phyloP scores from a whole-genome alignment of 2,329 filamentous ascomycete genomes.

The Metarhizium rileyi region DNA sequence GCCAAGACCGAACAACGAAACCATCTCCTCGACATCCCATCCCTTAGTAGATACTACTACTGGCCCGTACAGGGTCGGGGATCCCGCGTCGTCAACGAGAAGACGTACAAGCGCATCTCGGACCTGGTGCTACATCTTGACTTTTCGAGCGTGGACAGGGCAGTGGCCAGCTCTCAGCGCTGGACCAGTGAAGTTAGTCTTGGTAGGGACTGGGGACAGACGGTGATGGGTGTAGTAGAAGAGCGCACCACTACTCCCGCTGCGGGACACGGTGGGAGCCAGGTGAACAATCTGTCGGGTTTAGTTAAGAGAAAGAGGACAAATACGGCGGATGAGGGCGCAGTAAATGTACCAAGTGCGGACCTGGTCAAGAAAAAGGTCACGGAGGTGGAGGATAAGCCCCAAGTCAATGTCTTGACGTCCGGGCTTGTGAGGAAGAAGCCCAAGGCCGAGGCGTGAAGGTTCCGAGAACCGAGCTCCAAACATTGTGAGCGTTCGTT shows the following conservation, averaged over 20 bases:
- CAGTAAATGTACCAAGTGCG: slow-evolving; percentile 36
- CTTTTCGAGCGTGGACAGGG: slow-evolving; percentile 57
- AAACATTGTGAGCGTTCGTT: background rate
- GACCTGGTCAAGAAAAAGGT: slow-evolving; percentile 45
- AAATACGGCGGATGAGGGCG: slow-evolving; percentile 13
- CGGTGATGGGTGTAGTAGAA: slow-evolving; percentile 35
- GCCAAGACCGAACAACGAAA: slow-evolving; percentile 50
- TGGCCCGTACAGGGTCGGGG: slow-evolving; percentile 57
- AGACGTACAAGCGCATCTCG: slow-evolving; percentile 55
- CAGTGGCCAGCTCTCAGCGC: slow-evolving; percentile 53
- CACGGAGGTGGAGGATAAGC: slow-evolving; percentile 25
- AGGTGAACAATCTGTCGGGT: slow-evolving; percentile 38
- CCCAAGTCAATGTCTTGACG: slow-evolving; percentile 36
- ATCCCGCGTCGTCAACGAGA: slow-evolving; percentile 51
- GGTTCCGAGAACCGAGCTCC: too few species aligned
- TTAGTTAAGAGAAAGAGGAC: slow-evolving; percentile 39
- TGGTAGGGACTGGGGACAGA: slow-evolving; percentile 41
- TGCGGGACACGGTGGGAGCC: slow-evolving; percentile 8
- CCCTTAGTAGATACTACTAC: slow-evolving; percentile 50
- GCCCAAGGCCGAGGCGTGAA: slow-evolving; percentile 29
- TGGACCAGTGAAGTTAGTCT: slow-evolving; percentile 61
- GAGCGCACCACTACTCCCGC: slow-evolving; percentile 12
- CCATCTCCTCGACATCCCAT: slow-evolving; percentile 38
- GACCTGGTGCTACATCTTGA: slow-evolving; percentile 65
- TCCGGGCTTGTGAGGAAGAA: slow-evolving; percentile 47